Percentiles rank a stretch among this genome's conserved stretches.
Evolutionary conservation across 768 basidiomycete genomes (phyloP).

Genomic region (Serpula lacrymans): DNA sequence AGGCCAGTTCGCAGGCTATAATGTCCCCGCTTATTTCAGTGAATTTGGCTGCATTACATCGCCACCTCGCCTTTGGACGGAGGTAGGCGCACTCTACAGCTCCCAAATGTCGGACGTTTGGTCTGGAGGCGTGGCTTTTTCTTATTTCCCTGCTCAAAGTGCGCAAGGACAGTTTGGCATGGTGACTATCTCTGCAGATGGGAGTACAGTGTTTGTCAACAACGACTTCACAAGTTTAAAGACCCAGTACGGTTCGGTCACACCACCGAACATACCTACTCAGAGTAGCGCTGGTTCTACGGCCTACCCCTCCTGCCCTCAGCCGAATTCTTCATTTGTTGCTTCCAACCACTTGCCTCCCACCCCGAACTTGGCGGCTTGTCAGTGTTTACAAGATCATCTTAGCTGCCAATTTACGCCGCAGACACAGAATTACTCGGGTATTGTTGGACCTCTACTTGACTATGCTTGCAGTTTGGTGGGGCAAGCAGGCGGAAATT

Average conservation of each 20-base stretch:
- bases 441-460: conserved; percentile 56
- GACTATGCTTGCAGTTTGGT: conserved; percentile 68
- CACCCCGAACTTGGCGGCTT: conserved; percentile 78
- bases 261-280: conserved; percentile 62
- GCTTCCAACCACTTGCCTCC: conserved; percentile 73
- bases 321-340: conserved; percentile 52
- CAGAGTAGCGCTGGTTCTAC: conserved; percentile 49
- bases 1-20: conserved; percentile 56
- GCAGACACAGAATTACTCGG: conserved; percentile 54
- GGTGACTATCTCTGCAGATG: conserved; percentile 69
- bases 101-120: conserved; percentile 72
- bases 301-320: conserved; percentile 57
- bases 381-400: conserved; percentile 64
- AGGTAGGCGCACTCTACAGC: conserved; percentile 70
- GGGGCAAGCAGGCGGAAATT: conserved; percentile 56
- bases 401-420: conserved; percentile 77
- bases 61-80: conserved; percentile 74
- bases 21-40: conserved; percentile 86
- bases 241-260: conserved; percentile 54
- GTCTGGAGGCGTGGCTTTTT: conserved; percentile 88
- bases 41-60: conserved; percentile 76
- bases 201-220: conserved; percentile 64
- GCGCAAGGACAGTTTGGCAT: conserved; percentile 79
- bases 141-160: conserved; percentile 83
- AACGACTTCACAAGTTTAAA: conserved; percentile 67